Evolutionary conservation across 495 filamentous ascomycete genomes (phyloP).

Genomic region (Parachaetomium inaequale): DNA sequence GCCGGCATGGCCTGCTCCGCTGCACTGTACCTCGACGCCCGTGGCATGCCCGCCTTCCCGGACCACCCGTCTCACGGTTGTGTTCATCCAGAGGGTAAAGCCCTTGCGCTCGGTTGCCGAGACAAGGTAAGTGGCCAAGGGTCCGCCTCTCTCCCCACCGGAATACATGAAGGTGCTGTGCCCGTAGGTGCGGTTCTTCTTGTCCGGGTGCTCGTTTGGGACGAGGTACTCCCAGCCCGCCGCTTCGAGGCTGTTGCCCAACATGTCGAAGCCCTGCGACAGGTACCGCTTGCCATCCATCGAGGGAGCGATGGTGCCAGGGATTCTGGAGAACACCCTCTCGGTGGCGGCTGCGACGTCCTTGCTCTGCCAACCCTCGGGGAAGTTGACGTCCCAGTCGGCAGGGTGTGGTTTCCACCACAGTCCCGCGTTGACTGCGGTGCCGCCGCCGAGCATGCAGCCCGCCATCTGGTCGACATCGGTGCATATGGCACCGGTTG

Average conservation of each 20-base stretch:
- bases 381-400: conserved; percentile 72
- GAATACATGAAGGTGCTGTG: conserved; percentile 63
- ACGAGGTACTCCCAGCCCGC: conserved; percentile 59
- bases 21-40: conserved; percentile 61
- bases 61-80: conserved; percentile 59
- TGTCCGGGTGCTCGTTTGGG: conserved; percentile 54
- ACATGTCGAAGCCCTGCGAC: conserved; percentile 57
- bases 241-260: conserved; percentile 50
- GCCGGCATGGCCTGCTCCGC: conserved; percentile 52
- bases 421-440: conserved; percentile 62
- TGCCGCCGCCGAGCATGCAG: conserved; percentile 70
- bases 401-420: conserved; percentile 48
- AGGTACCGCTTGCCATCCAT: conserved; percentile 62
- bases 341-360: conserved; percentile 57
- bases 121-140: conserved; percentile 66
- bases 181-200: conserved; percentile 63
- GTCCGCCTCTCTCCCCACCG: conserved; percentile 62
- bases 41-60: conserved; percentile 55
- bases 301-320: conserved; percentile 63
- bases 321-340: conserved; percentile 61
- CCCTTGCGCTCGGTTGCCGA: conserved; percentile 53
- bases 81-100: conserved; percentile 61
- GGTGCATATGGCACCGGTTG: conserved; percentile 56
- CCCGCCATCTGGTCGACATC: conserved; percentile 68
- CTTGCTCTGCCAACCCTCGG: conserved; percentile 61